Evolutionary conservation across 768 basidiomycete species (phyloP).

Genomic region (Leccinum ochraceum): DNA sequence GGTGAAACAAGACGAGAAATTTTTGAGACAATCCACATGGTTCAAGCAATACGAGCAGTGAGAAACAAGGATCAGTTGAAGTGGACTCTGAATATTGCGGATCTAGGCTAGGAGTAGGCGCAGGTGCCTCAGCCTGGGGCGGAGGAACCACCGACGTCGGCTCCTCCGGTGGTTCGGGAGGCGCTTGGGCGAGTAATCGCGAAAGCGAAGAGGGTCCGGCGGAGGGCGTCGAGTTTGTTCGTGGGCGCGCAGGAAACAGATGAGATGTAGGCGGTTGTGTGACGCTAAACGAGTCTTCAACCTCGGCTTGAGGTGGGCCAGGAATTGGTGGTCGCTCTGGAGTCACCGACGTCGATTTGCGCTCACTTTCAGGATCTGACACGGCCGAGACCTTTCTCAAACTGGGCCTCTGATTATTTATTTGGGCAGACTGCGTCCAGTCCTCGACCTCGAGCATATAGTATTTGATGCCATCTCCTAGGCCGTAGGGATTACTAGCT

Average conservation of each 20-base stretch:
- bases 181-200: conserved; percentile 74
- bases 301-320: conserved; percentile 67
- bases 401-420: conserved; percentile 58
- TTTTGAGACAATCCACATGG: too few relatives aligned
- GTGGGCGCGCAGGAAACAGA: conserved; percentile 61
- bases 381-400: conserved; percentile 49
- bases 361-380: conserved; percentile 42
- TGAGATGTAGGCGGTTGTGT: conserved; percentile 68
- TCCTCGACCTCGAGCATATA: conserved; percentile 94
- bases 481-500: conserved; percentile 83
- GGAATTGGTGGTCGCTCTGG: conserved; percentile 33
- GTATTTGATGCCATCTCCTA: conserved; percentile 88
- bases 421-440: conserved; percentile 75
- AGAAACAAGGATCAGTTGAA: too few relatives aligned
- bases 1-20: too few relatives aligned
- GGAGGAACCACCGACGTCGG: conserved; percentile 29
- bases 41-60: too few relatives aligned
- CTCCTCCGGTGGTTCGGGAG: conserved; percentile 39
- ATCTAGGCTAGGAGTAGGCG: conserved; percentile 20
- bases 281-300: conserved; percentile 69
- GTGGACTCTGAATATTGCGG: background rate
- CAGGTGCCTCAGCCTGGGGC: conserved; percentile 33
- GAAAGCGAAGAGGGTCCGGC: conserved; percentile 81
- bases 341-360: conserved; percentile 22
- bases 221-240: conserved; percentile 66